Conservation (phyloP, 331 rosid genomes). For the Ulmus americana region DNA sequence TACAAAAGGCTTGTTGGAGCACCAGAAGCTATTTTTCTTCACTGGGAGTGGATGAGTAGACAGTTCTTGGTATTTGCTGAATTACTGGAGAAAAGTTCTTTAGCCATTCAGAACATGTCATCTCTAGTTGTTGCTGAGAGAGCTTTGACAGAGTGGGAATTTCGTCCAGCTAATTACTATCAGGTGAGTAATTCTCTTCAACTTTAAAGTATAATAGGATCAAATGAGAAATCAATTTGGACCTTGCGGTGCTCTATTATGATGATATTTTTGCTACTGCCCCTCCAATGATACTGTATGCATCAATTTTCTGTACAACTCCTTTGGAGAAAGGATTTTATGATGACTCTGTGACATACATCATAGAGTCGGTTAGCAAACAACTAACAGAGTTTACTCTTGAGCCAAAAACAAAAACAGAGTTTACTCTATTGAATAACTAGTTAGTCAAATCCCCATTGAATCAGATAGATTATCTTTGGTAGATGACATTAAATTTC, state of each 20-base stretch:
- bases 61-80: conserved; percentile 91
- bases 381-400: no score
- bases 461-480: background rate
- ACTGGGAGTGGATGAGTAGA: conserved; percentile 98
- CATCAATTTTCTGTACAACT: no score
- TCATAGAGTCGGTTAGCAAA: no score
- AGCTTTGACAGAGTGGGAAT: conserved; percentile 84
- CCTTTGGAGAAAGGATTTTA: no score
- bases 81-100: conserved; percentile 75
- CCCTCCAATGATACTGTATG: no score
- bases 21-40: conserved; percentile 77
- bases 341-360: no score
- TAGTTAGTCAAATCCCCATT: background rate
- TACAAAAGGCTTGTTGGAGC: conserved; percentile 69
- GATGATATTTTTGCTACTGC: no score
- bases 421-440: background rate
- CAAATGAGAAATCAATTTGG: no score
- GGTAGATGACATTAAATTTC: background rate
- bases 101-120: conserved; percentile 41
- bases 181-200: conserved; percentile 45
- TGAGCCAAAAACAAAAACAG: background rate
- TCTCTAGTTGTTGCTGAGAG: conserved; percentile 41
- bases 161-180: conserved; percentile 73
- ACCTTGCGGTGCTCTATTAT: no score
- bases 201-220: conserved; percentile 15